Conservation (phyloP, 2,329 filamentous ascomycete species). For the Beauveria sp. region DNA sequence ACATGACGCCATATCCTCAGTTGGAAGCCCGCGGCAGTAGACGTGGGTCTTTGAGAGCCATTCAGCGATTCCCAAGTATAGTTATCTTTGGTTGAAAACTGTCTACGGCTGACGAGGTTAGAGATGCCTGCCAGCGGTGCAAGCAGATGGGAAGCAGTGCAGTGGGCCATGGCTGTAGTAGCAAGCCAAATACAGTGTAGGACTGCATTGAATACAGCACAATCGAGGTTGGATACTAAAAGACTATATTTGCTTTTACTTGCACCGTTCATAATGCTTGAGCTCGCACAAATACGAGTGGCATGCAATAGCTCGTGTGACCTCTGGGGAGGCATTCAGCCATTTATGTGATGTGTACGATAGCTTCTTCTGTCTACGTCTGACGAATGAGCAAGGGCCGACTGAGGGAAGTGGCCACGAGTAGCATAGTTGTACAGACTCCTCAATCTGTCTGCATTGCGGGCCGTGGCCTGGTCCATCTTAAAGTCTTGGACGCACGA, state of each 20-base stretch:
- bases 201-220: not conserved
- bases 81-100: not conserved
- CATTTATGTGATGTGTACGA: no score
- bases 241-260: not conserved
- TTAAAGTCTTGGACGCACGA: no score
- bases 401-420: no score
- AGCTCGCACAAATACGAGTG: not conserved
- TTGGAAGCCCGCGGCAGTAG: not conserved
- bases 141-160: not conserved
- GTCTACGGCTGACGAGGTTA: not conserved
- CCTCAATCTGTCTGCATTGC: no score
- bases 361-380: no score
- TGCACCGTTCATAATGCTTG: not conserved
- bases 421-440: no score
- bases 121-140: not conserved
- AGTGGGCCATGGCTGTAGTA: not conserved
- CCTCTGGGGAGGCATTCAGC: no score
- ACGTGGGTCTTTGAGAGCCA: not conserved
- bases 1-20: not conserved
- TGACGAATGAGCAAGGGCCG: no score
- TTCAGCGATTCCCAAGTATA: not conserved
- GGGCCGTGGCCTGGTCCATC: no score
- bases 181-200: not conserved
- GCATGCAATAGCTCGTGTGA: no score
- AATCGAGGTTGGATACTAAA: constrained; percentile 1